phyloP scores from a whole-genome alignment of 176 grass and related monocot genomes.

The Oryza officinalis region DNA sequence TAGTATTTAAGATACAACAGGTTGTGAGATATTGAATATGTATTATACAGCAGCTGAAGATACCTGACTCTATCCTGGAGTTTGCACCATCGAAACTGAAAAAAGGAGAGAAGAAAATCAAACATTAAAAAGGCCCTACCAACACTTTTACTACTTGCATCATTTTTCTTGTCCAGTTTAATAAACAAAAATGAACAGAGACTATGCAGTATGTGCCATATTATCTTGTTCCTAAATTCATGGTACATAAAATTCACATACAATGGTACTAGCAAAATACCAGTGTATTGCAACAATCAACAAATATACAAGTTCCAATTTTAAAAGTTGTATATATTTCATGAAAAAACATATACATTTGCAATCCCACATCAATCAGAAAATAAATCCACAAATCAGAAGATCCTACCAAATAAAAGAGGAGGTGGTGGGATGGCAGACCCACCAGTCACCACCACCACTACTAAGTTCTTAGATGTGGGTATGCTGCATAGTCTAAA shows the following conservation, averaged over 20 bases:
- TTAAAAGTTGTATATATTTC: neutral
- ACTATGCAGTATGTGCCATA: neutral
- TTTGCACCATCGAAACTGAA: constrained; percentile 69
- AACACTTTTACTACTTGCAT: neutral
- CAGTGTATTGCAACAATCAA: neutral
- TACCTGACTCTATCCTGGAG: constrained; percentile 73
- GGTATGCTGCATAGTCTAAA: neutral
- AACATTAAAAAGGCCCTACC: constrained; percentile 15
- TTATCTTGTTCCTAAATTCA: neutral
- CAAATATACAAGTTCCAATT: neutral
- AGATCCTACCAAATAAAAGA: neutral
- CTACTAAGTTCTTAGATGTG: neutral
- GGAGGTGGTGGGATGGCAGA: neutral
- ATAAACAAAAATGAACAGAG: neutral
- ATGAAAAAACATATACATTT: neutral
- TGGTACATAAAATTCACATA: neutral
- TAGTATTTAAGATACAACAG: neutral
- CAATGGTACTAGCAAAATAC: neutral
- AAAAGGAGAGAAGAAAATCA: neutral
- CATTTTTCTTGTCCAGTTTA: neutral
- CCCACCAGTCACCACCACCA: no score
- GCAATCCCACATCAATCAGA: neutral
- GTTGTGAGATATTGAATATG: constrained; percentile 3
- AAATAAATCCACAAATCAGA: neutral
- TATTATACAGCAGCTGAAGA: constrained; percentile 4